phyloP scores from a whole-genome alignment of 2,329 filamentous ascomycete genomes.

The Colletotrichum higginsianum region DNA sequence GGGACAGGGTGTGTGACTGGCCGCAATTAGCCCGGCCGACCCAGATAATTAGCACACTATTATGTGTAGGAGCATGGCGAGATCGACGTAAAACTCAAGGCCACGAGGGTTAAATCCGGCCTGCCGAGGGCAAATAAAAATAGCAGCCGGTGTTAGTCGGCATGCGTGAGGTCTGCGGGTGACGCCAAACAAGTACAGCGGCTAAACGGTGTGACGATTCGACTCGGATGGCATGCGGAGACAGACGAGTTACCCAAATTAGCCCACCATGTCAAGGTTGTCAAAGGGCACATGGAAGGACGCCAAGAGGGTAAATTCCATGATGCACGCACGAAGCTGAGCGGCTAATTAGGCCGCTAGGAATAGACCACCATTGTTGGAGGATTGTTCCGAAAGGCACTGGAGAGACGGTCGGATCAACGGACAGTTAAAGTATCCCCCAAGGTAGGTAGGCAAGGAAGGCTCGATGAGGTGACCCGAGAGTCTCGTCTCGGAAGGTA shows the following conservation, averaged over 20 bases:
- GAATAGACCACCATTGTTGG: constrained; percentile 24
- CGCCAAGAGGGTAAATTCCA: constrained; percentile 40
- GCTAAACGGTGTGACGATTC: constrained; percentile 30
- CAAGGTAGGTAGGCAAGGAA: too few relatives aligned
- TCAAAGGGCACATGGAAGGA: constrained; percentile 30
- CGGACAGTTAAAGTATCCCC: background rate
- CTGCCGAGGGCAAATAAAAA: constrained; percentile 53
- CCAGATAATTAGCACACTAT: constrained; percentile 12
- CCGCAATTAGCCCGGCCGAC: constrained; percentile 36
- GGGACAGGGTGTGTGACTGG: background rate
- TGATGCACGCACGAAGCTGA: constrained; percentile 33
- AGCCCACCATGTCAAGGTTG: constrained; percentile 45
- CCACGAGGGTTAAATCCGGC: constrained; percentile 34
- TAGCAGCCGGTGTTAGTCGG: constrained; percentile 46
- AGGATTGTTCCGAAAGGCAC: background rate
- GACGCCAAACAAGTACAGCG: constrained; percentile 42
- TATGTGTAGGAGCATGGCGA: constrained; percentile 17
- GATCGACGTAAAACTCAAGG: constrained; percentile 14
- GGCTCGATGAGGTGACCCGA: constrained; percentile 16
- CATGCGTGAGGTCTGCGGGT: constrained; percentile 37
- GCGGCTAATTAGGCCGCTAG: constrained; percentile 41
- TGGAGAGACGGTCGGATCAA: constrained; percentile 23
- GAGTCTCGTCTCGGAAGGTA: constrained; percentile 31
- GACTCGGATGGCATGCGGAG: constrained; percentile 17
- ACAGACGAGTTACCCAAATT: constrained; percentile 44